phyloP scores from a whole-genome alignment of 2,329 filamentous ascomycete genomes.

The Aurifilum marmelostoma region DNA sequence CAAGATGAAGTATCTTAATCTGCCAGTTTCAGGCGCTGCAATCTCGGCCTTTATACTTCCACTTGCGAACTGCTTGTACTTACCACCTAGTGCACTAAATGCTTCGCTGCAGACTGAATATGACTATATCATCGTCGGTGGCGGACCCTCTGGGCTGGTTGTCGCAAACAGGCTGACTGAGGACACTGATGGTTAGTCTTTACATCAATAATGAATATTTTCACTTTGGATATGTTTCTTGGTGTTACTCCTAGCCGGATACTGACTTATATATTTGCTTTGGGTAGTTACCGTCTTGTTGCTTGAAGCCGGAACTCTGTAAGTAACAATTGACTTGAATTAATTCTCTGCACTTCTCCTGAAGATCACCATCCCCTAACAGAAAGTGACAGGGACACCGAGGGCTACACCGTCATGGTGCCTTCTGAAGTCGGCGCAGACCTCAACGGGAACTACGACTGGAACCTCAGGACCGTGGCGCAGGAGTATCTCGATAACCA shows the following conservation, averaged over 20 bases:
- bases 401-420: slow-evolving; percentile 28
- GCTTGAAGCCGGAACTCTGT: slow-evolving; percentile 32
- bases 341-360: background rate
- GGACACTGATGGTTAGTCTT: slow-evolving; percentile 34
- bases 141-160: slow-evolving; percentile 50
- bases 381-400: slow-evolving; percentile 19
- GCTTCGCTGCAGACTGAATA: slow-evolving; percentile 32
- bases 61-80: slow-evolving; percentile 17
- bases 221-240: too few relatives aligned
- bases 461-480: slow-evolving; percentile 37
- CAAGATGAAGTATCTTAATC: slow-evolving; percentile 8
- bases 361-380: background rate
- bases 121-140: slow-evolving; percentile 49
- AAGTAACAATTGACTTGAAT: slow-evolving; percentile 1
- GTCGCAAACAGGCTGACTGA: slow-evolving; percentile 49
- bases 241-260: background rate
- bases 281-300: slow-evolving; percentile 30
- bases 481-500: slow-evolving; percentile 42
- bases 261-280: background rate
- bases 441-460: slow-evolving; percentile 33
- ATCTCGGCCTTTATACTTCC: background rate
- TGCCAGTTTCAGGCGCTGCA: background rate
- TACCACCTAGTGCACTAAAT: slow-evolving; percentile 16
- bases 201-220: background rate
- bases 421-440: slow-evolving; percentile 31